Conservation (phyloP, 352 stramenopile species). For the Pythium apleroticum region DNA sequence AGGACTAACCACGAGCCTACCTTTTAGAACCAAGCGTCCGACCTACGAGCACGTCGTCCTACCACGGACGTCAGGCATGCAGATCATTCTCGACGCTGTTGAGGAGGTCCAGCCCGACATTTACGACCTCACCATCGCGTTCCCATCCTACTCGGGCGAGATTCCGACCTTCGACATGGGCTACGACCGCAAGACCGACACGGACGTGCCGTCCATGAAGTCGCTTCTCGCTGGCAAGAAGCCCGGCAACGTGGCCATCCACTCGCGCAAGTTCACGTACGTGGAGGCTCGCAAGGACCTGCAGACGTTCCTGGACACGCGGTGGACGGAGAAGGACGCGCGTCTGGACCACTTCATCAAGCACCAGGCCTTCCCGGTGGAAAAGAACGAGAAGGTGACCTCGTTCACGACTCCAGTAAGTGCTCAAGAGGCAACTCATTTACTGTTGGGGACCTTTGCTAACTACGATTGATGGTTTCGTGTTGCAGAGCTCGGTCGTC, state of each 20-base stretch:
- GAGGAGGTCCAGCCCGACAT: constrained; percentile 86
- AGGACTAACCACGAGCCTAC: constrained; percentile 11
- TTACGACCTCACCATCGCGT: constrained; percentile 93
- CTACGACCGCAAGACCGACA: constrained; percentile 81
- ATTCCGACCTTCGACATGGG: constrained; percentile 90
- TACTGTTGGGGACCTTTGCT: constrained; percentile 4
- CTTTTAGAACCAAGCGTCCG: constrained; percentile 57
- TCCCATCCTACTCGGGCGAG: constrained; percentile 81
- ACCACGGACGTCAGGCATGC: constrained; percentile 90
- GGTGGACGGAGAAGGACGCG: constrained; percentile 79
- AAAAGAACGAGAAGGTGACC: constrained; percentile 15
- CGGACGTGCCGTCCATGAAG: constrained; percentile 83
- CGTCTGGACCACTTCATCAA: constrained; percentile 75
- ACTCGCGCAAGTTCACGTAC: constrained; percentile 63
- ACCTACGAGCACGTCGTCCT: constrained; percentile 91
- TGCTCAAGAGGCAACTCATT: neutral
- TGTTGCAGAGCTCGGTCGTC: constrained; percentile 49
- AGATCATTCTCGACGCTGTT: constrained; percentile 91
- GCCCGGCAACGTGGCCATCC: constrained; percentile 48
- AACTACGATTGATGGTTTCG: constrained; percentile 5
- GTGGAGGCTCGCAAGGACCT: constrained; percentile 53
- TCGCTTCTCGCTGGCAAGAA: constrained; percentile 58
- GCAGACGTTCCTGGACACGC: constrained; percentile 61
- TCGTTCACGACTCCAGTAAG: constrained; percentile 32
- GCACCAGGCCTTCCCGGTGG: constrained; percentile 52